These are phyloP conservation scores for Hyphodiscus hymeniophilus DNA, from an alignment of 495 filamentous ascomycete species.

Conservation along the genomic window DNA sequence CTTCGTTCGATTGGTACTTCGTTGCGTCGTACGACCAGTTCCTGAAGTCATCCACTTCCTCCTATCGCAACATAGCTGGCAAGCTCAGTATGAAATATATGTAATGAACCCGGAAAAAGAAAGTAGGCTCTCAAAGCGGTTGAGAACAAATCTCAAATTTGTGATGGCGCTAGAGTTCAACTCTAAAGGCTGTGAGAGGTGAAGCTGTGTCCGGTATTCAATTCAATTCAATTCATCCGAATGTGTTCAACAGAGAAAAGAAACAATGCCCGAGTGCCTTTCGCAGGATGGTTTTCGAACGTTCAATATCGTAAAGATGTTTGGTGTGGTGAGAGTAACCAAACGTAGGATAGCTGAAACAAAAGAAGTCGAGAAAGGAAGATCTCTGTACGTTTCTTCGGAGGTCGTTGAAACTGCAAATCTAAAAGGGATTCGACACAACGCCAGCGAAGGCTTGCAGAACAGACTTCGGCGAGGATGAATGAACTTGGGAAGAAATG, in stretches of 20 bases:
- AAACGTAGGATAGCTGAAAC: constrained; percentile 11
- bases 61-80: constrained; percentile 15
- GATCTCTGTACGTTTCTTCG: constrained; percentile 5
- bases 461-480: background rate
- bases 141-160: background rate
- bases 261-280: background rate
- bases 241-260: background rate
- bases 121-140: constrained; percentile 21
- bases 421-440: background rate
- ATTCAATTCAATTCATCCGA: too few species aligned
- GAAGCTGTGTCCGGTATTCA: too few species aligned
- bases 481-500: background rate
- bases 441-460: constrained; percentile 4
- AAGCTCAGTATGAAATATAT: background rate
- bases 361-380: background rate
- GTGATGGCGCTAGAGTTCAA: constrained; percentile 2
- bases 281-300: background rate
- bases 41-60: background rate
- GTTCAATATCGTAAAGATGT: background rate
- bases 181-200: background rate
- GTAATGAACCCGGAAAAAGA: constrained; percentile 1
- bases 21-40: background rate
- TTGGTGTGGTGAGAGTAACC: background rate
- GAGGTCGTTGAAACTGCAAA: constrained; percentile 12
- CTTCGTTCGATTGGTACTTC: constrained; percentile 2